Percentiles rank a stretch among this genome's conserved stretches.
These are phyloP conservation scores for Meyerozyma sp. DNA, from an alignment of 1,139 yeast species.

Conservation along the genomic window DNA sequence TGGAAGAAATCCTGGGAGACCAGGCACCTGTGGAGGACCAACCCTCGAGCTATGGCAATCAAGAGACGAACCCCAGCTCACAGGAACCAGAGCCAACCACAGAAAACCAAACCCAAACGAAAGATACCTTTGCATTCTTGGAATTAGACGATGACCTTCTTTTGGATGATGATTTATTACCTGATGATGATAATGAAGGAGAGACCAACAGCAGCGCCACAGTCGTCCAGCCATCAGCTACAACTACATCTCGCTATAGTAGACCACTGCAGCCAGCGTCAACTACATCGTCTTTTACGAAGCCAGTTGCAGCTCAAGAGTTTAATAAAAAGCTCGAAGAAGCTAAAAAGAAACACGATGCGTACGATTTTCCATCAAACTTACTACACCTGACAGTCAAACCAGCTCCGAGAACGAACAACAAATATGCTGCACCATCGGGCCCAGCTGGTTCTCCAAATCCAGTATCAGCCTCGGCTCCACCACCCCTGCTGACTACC, in stretches of 20 bases:
- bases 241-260: not conserved
- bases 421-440: slow-evolving; percentile 21
- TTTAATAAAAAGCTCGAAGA: slow-evolving; percentile 30
- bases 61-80: not conserved
- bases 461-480: slow-evolving; percentile 3
- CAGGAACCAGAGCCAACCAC: not conserved
- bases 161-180: slow-evolving; percentile 31
- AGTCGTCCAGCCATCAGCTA: not conserved
- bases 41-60: not conserved
- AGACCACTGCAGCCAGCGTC: not conserved
- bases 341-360: slow-evolving; percentile 59
- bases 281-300: not conserved
- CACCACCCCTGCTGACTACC: slow-evolving; percentile 1
- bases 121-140: slow-evolving; percentile 24
- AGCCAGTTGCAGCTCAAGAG: slow-evolving; percentile 9
- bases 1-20: slow-evolving; percentile 4
- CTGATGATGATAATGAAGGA: slow-evolving; percentile 8
- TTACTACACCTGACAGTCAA: slow-evolving; percentile 39
- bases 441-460: slow-evolving; percentile 3
- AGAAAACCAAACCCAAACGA: not conserved
- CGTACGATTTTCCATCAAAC: slow-evolving; percentile 73
- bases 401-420: slow-evolving; percentile 28
- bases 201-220: slow-evolving; percentile 14
- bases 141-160: slow-evolving; percentile 46
- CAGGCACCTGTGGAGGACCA: slow-evolving; percentile 3